Conservation (phyloP, 441 rosid genomes). For the Erodium texanum region DNA sequence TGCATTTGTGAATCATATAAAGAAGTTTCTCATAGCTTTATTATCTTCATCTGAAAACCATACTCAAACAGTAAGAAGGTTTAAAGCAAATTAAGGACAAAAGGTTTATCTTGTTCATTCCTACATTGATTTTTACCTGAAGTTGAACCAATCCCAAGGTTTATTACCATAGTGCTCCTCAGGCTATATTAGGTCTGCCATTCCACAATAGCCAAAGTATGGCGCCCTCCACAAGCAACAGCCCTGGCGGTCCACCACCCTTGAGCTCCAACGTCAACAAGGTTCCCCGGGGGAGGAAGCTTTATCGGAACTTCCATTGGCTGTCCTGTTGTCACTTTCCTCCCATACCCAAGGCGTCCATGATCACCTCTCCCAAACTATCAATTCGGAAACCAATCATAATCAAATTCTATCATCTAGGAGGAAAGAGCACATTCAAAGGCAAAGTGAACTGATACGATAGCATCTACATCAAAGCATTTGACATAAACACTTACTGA, state of each 20-base stretch:
- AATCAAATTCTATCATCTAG: too few relatives aligned
- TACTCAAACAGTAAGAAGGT: too few relatives aligned
- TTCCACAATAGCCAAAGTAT: constrained; percentile 76
- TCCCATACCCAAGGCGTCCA: constrained; percentile 87
- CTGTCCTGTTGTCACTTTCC: constrained; percentile 81
- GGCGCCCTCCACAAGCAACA: constrained; percentile 91
- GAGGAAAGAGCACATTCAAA: constrained; percentile 6
- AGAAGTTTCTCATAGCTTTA: too few relatives aligned
- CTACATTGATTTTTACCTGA: too few relatives aligned
- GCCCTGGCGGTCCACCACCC: constrained; percentile 66
- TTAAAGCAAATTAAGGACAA: too few relatives aligned
- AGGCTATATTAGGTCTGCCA: constrained; percentile 41
- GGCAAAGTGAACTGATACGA: too few relatives aligned
- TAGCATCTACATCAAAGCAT: background rate
- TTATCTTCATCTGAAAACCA: too few relatives aligned
- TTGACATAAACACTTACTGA: constrained; percentile 49
- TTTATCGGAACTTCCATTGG: constrained; percentile 78
- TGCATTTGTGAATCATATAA: too few relatives aligned
- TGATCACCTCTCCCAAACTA: constrained; percentile 99
- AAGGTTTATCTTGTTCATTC: too few relatives aligned
- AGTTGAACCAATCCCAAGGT: too few relatives aligned
- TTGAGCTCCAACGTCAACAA: constrained; percentile 28
- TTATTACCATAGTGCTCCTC: too few relatives aligned
- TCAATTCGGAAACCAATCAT: constrained; percentile 8
- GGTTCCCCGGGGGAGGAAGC: constrained; percentile 41